phyloP scores from a whole-genome alignment of 345 rosid species.

The Gossypium thurberi region DNA sequence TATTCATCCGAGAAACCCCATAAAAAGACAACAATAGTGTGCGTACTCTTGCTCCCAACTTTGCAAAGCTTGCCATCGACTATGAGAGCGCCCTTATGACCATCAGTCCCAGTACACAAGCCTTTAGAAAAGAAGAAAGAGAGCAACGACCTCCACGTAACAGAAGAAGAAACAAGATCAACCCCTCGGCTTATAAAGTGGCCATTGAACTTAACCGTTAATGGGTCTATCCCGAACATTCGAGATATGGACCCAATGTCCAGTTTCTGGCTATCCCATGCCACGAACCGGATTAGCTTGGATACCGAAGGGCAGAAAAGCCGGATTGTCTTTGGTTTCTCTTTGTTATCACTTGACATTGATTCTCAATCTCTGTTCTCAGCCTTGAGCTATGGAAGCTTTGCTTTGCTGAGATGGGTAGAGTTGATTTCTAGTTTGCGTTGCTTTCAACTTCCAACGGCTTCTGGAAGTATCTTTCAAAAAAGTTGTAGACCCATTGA shows the following conservation, averaged over 20 bases:
- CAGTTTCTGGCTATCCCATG: slow-evolving; percentile 49
- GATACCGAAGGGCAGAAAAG: slow-evolving; percentile 56
- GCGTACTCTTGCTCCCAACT: slow-evolving; percentile 56
- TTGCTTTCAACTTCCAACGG: slow-evolving; percentile 17
- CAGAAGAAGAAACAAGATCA: slow-evolving; percentile 55
- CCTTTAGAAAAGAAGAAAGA: slow-evolving; percentile 75
- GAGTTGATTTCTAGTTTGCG: not conserved
- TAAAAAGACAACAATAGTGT: not conserved
- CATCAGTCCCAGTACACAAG: slow-evolving; percentile 53
- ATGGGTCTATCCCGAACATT: slow-evolving; percentile 63
- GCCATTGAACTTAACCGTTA: slow-evolving; percentile 69
- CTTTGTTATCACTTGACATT: slow-evolving; percentile 18
- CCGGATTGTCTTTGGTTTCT: slow-evolving; percentile 34
- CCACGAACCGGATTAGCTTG: slow-evolving; percentile 31
- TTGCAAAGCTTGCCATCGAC: slow-evolving; percentile 66
- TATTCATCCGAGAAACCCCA: no score
- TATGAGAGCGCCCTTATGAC: slow-evolving; percentile 41
- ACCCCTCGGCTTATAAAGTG: slow-evolving; percentile 75
- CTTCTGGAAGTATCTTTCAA: slow-evolving; percentile 22
- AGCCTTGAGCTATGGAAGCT: not conserved
- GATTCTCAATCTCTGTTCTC: not conserved
- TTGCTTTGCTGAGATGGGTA: not conserved
- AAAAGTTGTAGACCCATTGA: not conserved
- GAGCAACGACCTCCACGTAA: slow-evolving; percentile 76
- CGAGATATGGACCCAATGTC: slow-evolving; percentile 66